A percentile compares a stretch with the other conserved stretches of the same genome.
Evolutionary conservation across 257 asterid species (phyloP).

Genomic region (Solanum peruvianum): DNA sequence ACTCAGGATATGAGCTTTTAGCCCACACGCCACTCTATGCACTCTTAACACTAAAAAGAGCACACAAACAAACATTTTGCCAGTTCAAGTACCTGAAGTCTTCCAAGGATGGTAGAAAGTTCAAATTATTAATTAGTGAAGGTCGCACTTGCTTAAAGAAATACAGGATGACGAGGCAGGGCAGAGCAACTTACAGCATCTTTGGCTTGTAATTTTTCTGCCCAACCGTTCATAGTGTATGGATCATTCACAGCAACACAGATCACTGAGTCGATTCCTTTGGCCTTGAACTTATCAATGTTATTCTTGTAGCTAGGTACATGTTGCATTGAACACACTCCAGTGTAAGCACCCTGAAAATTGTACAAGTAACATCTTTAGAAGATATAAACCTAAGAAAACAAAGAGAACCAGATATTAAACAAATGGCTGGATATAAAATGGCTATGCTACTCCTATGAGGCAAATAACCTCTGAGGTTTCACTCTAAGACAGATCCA

Average conservation of each 20-base stretch:
- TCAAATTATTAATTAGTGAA: background rate
- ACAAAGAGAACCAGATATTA: background rate
- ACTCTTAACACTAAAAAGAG: background rate
- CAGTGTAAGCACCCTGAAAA: constrained; percentile 81
- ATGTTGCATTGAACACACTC: constrained; percentile 83
- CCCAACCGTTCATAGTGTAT: constrained; percentile 80
- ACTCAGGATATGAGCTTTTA: background rate
- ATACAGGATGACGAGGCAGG: background rate
- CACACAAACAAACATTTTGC: background rate
- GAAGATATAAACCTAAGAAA: background rate
- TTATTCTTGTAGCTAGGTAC: constrained; percentile 91
- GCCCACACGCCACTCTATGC: background rate
- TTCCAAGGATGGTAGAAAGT: background rate
- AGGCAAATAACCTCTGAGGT: background rate
- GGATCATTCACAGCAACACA: constrained; percentile 95
- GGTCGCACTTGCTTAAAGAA: background rate
- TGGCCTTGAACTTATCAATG: constrained; percentile 66
- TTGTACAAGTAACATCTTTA: background rate
- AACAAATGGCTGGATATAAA: background rate
- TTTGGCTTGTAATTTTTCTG: constrained; percentile 78
- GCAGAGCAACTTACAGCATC: constrained; percentile 53
- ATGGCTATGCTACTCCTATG: background rate
- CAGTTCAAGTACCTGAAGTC: background rate
- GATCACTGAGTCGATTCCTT: constrained; percentile 82
- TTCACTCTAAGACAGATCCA: background rate